These are phyloP conservation scores for Goffeauzyma gilvescens DNA, from an alignment of 768 basidiomycete genomes.

Conservation along the genomic window DNA sequence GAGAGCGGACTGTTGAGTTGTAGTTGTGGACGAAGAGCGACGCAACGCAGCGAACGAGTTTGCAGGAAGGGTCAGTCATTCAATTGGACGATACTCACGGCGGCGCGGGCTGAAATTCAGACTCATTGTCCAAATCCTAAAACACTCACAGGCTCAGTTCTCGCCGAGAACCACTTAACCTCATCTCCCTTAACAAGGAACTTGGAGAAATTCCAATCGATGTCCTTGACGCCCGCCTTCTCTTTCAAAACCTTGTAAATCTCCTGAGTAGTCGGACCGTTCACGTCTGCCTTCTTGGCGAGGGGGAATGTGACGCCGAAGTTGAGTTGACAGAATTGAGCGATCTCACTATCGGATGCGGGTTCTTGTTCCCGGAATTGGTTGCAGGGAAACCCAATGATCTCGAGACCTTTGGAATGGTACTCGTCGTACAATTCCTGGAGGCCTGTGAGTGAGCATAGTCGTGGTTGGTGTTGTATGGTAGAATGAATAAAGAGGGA, in stretches of 20 bases:
- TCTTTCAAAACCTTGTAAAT: conserved; percentile 31
- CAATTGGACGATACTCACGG: not conserved
- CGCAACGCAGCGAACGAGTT: not conserved
- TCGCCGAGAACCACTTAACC: conserved; percentile 28
- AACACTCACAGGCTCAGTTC: conserved; percentile 25
- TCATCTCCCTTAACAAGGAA: conserved; percentile 28
- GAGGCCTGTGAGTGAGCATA: conserved; percentile 11
- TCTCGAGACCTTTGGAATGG: conserved; percentile 23
- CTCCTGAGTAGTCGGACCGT: conserved; percentile 28
- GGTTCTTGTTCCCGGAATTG: conserved; percentile 32
- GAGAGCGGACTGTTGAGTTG: conserved; percentile 1
- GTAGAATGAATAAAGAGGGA: no score
- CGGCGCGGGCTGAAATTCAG: no score
- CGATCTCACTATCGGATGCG: conserved; percentile 30
- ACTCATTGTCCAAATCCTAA: no score
- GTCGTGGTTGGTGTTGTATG: no score
- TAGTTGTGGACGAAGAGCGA: not conserved
- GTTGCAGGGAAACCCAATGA: conserved; percentile 32
- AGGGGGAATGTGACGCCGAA: conserved; percentile 33
- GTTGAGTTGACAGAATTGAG: conserved; percentile 29
- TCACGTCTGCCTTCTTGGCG: conserved; percentile 32
- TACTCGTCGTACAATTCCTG: conserved; percentile 30
- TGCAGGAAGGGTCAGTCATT: not conserved
- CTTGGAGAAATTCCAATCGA: conserved; percentile 31
- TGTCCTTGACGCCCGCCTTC: conserved; percentile 23